phyloP scores from a whole-genome alignment of 139 green algal genomes.

The Astrephomene gubernaculifera region DNA sequence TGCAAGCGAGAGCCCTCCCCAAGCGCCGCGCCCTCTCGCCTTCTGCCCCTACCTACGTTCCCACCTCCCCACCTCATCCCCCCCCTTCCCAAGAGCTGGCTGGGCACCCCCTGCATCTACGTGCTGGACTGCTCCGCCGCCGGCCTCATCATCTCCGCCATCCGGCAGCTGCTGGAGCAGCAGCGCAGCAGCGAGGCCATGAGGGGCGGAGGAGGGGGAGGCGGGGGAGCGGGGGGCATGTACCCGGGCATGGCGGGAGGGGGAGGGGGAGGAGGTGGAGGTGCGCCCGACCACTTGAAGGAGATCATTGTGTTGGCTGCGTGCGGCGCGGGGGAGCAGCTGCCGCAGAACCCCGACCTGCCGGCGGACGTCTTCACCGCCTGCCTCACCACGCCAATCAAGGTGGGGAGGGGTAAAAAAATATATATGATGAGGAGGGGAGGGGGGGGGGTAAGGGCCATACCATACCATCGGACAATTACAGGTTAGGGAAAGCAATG shows the following conservation, averaged over 20 bases:
- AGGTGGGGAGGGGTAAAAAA: slow-evolving; percentile 64
- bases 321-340: slow-evolving; percentile 88
- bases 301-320: slow-evolving; percentile 95
- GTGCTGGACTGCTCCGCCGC: slow-evolving; percentile 97
- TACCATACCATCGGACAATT: no score
- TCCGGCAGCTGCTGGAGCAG: slow-evolving; percentile 69
- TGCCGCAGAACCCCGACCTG: slow-evolving; percentile 92
- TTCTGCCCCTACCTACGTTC: no score
- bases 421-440: no score
- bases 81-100: slow-evolving; percentile 72
- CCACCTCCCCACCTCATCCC: neutral
- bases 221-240: neutral
- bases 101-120: slow-evolving; percentile 95
- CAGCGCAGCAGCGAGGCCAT: slow-evolving; percentile 43
- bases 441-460: no score
- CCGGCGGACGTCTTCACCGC: slow-evolving; percentile 97
- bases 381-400: slow-evolving; percentile 99
- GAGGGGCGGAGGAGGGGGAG: slow-evolving; percentile 1
- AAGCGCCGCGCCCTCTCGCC: no score
- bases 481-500: no score
- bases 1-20: no score
- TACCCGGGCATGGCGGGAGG: neutral
- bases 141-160: slow-evolving; percentile 91
- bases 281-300: slow-evolving; percentile 60
- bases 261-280: neutral